phyloP scores from a whole-genome alignment of 2,329 filamentous ascomycete genomes.

The Neonectria punicea region DNA sequence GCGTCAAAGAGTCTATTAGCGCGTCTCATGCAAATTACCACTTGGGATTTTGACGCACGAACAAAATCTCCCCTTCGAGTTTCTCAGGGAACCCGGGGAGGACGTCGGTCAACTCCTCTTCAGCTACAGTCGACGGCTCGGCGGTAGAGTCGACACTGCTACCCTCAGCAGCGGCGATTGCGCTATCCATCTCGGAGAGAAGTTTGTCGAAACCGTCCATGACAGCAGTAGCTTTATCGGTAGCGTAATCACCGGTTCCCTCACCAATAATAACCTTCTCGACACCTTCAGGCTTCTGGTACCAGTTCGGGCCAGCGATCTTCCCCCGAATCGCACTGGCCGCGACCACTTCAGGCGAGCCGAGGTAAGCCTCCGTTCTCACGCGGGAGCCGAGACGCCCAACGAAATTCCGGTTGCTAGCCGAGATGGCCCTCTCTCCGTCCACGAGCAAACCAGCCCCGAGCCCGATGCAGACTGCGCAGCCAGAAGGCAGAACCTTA shows the following conservation, averaged over 20 bases:
- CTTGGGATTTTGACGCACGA: too few species aligned
- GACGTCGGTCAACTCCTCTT: constrained; percentile 69
- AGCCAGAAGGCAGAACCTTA: too few species aligned
- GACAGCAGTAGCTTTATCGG: constrained; percentile 6
- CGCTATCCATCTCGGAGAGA: constrained; percentile 72
- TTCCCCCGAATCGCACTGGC: constrained; percentile 80
- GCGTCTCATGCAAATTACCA: too few species aligned
- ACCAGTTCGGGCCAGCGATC: constrained; percentile 80
- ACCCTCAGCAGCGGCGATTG: constrained; percentile 66
- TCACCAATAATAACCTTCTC: constrained; percentile 25
- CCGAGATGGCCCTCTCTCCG: too few species aligned
- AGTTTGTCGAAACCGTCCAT: constrained; percentile 73
- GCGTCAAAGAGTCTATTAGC: too few species aligned
- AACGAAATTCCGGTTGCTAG: too few species aligned
- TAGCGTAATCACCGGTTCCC: constrained; percentile 23
- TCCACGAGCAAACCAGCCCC: too few species aligned
- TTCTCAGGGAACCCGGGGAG: constrained; percentile 87
- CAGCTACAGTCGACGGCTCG: constrained; percentile 13
- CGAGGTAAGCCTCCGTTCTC: too few species aligned
- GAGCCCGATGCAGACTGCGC: too few species aligned
- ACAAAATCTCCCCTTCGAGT: constrained; percentile 79
- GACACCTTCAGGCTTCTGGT: constrained; percentile 71
- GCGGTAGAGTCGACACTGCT: too few species aligned
- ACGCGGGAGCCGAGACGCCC: too few species aligned
- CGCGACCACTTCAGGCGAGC: constrained; percentile 81